Base-by-base conservation (phyloP, 1,284 basidiomycete genomes). In the Abortiporus biennis region DNA sequence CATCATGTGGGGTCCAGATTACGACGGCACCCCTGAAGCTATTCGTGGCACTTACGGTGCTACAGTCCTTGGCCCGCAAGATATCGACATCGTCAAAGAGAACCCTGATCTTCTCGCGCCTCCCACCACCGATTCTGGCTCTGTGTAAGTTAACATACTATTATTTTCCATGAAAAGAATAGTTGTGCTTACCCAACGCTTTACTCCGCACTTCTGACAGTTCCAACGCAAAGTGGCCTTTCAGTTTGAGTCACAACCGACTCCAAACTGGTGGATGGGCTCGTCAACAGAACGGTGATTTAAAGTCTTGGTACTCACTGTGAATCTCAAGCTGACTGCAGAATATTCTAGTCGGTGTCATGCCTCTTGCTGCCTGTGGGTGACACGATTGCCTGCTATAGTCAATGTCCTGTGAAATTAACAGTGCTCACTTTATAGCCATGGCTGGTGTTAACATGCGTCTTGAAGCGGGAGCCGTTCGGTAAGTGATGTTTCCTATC, bases 231-330 rank as follows among this genome's bases (percentile, higher is more conserved):
- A 85, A 85, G 57, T 86, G 84, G 84, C 75, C 83, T 0, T 84
- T 85, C 59, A 65, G 67, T 45, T 57, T 85, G 44, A 83, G 80
- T 44, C 78, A 80, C 57, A 85, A 82, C 52, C 75, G 81, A 20
- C 58, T 88, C 16, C 76, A 79, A 46, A 74, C 74, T 0, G 84
- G 84, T 17, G 85, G 85, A 1, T 88, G 84, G 84, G 79, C 81
- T 27, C 71, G 82, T 42, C 73, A 84, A 51, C 71, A 85, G 60
- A 85, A 83, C 47, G 54, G 80, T 78, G n/a, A n/a, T n/a, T n/a
- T n/a, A n/a, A n/a, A n/a, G n/a, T n/a, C n/a, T n/a, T n/a, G n/a
- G n/a, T n/a, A n/a, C n/a, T n/a, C n/a, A n/a, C n/a, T n/a, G n/a
- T n/a, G n/a, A n/a, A n/a, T n/a, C n/a, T n/a, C n/a, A n/a, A n/a